Base-by-base conservation (phyloP, 345 rosid species). In the Eucalyptus viminalis region DNA sequence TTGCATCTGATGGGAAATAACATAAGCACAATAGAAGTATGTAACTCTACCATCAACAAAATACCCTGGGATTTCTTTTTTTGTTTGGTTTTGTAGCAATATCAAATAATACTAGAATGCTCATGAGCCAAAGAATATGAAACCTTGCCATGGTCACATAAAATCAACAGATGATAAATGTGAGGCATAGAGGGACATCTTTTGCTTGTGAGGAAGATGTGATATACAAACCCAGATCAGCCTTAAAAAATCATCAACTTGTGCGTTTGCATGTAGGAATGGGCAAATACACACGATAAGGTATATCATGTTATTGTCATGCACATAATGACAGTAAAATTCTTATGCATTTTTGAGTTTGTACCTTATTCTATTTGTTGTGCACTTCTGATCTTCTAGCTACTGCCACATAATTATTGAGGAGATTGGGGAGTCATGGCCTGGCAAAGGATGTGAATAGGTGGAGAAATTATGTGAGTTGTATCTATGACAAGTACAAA, bases 1-100 rank as follows among this genome's bases (percentile, higher is more conserved):
- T 93, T 97, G 90, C 98, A 97, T 93, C 90, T 97, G 92, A 95
- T 95, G 97, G 98, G 97, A 85, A 97, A 97, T 91, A 94, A 89
- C 90, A 94, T 97, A 87, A 90, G 93, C 90, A 54, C 90, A 90
- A 92, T 97, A 88, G 89, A 88, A 91, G 98, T 97, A 94, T 83
- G 76, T 51, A 31, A n/a, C 49, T 81, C 47, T 13, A 15, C 17
- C 56, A 47, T 8, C 56, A 27, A 62, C 8, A 72, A 47, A 88
- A 50, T 16, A 47, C 14, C 43, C 45, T 80, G 53, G 86, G 45
- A 80, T 56, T 80, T 54, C 47, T 40, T 76, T 40, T 31, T 76
- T 2, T 76, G 47, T 76, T 76, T 40, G 85, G 3, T 56, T 86
- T 43, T 86, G 87, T 50, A 22, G 85, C 47, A 76, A 76, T 40